A percentile compares a stretch with the other conserved stretches of the same genome.
These are phyloP conservation scores for Fomitopsis betulina DNA, from an alignment of 1,284 basidiomycete species.

Conservation along the genomic window DNA sequence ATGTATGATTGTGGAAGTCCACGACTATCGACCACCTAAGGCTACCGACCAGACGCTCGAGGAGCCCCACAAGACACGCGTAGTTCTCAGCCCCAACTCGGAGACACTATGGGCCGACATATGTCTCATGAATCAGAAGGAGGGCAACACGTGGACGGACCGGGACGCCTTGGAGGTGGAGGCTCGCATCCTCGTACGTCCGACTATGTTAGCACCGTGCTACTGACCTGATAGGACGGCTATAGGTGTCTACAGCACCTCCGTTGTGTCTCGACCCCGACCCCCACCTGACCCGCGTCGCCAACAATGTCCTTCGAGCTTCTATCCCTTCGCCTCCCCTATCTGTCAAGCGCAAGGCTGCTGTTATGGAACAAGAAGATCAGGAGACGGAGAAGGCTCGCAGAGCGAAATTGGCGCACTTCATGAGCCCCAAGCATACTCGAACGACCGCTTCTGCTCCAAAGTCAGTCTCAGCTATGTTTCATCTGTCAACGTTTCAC, in stretches of 20 bases:
- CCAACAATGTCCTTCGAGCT: conserved; percentile 63
- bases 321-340: conserved; percentile 63
- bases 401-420: conserved; percentile 67
- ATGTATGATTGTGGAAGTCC: conserved; percentile 75
- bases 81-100: conserved; percentile 67
- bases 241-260: conserved; percentile 64
- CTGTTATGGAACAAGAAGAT: conserved; percentile 60
- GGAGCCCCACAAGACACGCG: conserved; percentile 58
- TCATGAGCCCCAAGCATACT: conserved; percentile 58
- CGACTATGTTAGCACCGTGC: not conserved
- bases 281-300: conserved; percentile 66
- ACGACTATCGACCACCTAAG: conserved; percentile 63
- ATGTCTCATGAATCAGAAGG: conserved; percentile 57
- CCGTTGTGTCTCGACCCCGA: conserved; percentile 75
- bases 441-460: conserved; percentile 10
- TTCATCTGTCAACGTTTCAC: too few relatives aligned
- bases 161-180: conserved; percentile 66
- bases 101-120: conserved; percentile 77
- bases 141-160: conserved; percentile 59
- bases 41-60: conserved; percentile 48
- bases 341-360: conserved; percentile 75
- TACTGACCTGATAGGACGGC: not conserved
- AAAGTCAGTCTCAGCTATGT: conserved; percentile 9
- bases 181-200: conserved; percentile 61
- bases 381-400: conserved; percentile 68